Evolutionary conservation across 1,284 basidiomycete genomes (phyloP).

Genomic region (Porphyrellus sp.): DNA sequence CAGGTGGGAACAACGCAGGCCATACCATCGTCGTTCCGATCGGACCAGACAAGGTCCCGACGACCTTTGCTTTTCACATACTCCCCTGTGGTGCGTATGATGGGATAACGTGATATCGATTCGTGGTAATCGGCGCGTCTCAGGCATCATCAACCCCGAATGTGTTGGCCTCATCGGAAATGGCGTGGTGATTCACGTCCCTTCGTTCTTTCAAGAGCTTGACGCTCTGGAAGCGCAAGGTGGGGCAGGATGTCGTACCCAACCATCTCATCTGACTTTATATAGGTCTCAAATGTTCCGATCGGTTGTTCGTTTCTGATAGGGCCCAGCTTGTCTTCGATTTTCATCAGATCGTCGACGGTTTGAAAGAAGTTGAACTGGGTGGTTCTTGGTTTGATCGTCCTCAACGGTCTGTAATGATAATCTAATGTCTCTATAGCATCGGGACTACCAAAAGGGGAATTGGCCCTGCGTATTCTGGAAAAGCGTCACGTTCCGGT

Average conservation of each 20-base stretch:
- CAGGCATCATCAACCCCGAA: conserved; percentile 87
- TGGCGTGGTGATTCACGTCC: conserved; percentile 93
- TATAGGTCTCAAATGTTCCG: conserved; percentile 81
- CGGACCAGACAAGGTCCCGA: conserved; percentile 64
- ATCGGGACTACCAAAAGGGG: conserved; percentile 98
- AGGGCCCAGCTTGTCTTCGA: conserved; percentile 97
- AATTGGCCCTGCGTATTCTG: conserved; percentile 97
- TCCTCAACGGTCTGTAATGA: neutral
- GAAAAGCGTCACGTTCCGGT: conserved; percentile 95
- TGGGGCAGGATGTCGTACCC: conserved; percentile 32
- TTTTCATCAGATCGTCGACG: conserved; percentile 99
- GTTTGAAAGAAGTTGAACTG: conserved; percentile 95
- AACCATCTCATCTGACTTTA: conserved; percentile 6
- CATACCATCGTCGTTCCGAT: conserved; percentile 93
- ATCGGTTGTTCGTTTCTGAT: conserved; percentile 90
- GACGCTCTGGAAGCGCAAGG: conserved; percentile 87
- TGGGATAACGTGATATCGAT: conserved; percentile 23
- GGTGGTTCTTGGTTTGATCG: conserved; percentile 74
- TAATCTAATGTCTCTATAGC: conserved; percentile 39
- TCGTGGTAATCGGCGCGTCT: neutral
- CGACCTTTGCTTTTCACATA: conserved; percentile 93
- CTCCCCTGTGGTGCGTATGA: conserved; percentile 76
- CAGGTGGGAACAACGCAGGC: conserved; percentile 97
- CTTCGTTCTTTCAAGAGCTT: conserved; percentile 93
- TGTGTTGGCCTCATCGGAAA: conserved; percentile 90